These are phyloP conservation scores for Silene conica DNA, from an alignment of 148 eudicot genomes.

Conservation along the genomic window DNA sequence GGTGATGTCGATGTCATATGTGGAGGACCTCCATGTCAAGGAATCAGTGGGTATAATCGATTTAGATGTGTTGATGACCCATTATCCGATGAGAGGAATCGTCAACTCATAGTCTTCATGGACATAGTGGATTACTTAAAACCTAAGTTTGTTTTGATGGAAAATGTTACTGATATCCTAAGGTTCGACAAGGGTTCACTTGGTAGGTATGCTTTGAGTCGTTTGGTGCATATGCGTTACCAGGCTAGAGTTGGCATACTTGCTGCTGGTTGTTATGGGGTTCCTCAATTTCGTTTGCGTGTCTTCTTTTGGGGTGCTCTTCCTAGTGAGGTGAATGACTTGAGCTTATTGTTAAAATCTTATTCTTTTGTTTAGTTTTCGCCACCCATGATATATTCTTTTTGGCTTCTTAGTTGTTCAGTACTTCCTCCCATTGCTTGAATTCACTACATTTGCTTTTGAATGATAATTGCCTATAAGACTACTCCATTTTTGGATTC, in stretches of 20 bases:
- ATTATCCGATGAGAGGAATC: constrained; percentile 76
- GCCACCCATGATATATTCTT: neutral
- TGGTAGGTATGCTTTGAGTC: constrained; percentile 87
- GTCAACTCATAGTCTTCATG: constrained; percentile 79
- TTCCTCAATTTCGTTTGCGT: constrained; percentile 91
- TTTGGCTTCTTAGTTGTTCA: no score
- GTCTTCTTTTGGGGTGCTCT: constrained; percentile 93
- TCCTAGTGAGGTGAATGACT: constrained; percentile 53
- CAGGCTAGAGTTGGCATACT: constrained; percentile 87
- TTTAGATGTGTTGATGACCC: constrained; percentile 63
- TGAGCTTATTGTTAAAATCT: neutral
- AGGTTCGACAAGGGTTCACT: constrained; percentile 77
- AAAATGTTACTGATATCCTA: constrained; percentile 84
- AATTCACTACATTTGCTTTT: no score
- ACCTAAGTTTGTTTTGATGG: constrained; percentile 90
- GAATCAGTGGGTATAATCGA: constrained; percentile 92
- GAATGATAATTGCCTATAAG: neutral
- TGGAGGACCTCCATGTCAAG: constrained; percentile 99
- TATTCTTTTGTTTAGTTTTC: neutral
- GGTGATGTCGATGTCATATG: constrained; percentile 89
- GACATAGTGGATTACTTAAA: constrained; percentile 78
- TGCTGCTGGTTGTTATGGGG: constrained; percentile 93
- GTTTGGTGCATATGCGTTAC: constrained; percentile 83
- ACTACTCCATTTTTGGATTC: constrained; percentile 8
- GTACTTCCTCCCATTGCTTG: no score